Evolutionary conservation across 805 yeast genomes (phyloP), one percentile per base, ranked within the genome.

Genomic region (Teunomyces pallodes): DNA sequence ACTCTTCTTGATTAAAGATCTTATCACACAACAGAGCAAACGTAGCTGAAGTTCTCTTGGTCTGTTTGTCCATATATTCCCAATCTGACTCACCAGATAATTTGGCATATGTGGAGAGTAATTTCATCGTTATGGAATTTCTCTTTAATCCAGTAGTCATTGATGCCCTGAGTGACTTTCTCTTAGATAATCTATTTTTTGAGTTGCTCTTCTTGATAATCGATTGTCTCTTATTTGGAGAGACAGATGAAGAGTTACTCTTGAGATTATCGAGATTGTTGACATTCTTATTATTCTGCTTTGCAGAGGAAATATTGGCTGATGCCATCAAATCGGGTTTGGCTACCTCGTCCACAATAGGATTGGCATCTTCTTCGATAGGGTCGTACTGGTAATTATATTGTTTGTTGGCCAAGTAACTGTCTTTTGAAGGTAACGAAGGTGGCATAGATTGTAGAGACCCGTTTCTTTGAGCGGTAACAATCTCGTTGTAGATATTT

Each of bases 11-110:
- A 57, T 81, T 86, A 72, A 86, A 86, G 49, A 86, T 81, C 64
- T 81, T 83, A 67, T 86, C 92, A 71, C 90, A 84, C 38, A 86
- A 70, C 2, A 86, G 79, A 9, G 90, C 94, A 71, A 86, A 86
- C 52, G 86, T 87, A 12, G 88, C 83, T 32, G 88, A 82, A 1
- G 91, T 84, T 65, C 94, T 76, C 65, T 80, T 84, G 5, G 90
- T 83, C 61, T 83, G 88, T 57, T 79, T 82, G 57, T 84, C 87
- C 65, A 85, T 79, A 56, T 79, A 79, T 56, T 82, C 86, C 82
- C 88, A 81, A 51, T 82, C 86, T 36, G 78, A 74, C 48, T 82
- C 85, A 41, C 76, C 76, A 3, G 88, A 76, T 51, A 86, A 67
- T 60, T 82, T 84, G 30, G 92, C 89, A 64, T 86, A 86, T 0